Evolutionary conservation across 495 filamentous ascomycete genomes (phyloP).

Genomic region (Aspergillus ellipticus): DNA sequence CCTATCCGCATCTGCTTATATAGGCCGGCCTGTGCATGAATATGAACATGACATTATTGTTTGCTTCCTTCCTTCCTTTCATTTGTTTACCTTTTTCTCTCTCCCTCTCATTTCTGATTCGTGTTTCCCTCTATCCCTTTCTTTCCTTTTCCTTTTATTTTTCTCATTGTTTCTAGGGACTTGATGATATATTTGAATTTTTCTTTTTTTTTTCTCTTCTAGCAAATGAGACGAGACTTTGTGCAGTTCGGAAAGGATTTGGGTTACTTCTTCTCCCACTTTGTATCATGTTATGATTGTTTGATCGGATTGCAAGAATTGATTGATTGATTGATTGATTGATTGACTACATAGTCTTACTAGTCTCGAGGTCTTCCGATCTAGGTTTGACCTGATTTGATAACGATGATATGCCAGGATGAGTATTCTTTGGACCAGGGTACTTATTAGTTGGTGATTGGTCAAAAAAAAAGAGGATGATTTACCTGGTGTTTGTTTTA

Average conservation of each 20-base stretch:
- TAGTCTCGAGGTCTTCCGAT: too few species aligned
- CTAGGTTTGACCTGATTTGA: too few species aligned
- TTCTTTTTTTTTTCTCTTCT: not conserved
- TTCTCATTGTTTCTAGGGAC: not conserved
- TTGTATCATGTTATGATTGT: too few species aligned
- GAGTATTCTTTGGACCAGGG: too few species aligned
- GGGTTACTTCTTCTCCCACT: not conserved
- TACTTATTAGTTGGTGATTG: too few species aligned
- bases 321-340: too few species aligned
- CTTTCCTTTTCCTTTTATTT: not conserved
- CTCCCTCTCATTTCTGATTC: too few species aligned
- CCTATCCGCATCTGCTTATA: conserved; percentile 13
- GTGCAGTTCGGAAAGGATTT: not conserved
- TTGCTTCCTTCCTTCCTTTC: not conserved
- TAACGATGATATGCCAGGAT: too few species aligned
- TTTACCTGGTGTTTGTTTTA: too few species aligned
- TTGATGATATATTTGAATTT: not conserved
- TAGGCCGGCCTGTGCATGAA: conserved; percentile 8
- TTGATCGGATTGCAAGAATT: too few species aligned
- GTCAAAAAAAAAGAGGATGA: too few species aligned
- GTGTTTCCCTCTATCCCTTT: not conserved
- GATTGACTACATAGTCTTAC: too few species aligned
- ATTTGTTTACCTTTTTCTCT: not conserved
- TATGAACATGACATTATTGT: conserved; percentile 1
- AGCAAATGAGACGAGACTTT: not conserved